phyloP scores from a whole-genome alignment of 371 early-diverging fungal genomes.

The Lichtheimia ornata region DNA sequence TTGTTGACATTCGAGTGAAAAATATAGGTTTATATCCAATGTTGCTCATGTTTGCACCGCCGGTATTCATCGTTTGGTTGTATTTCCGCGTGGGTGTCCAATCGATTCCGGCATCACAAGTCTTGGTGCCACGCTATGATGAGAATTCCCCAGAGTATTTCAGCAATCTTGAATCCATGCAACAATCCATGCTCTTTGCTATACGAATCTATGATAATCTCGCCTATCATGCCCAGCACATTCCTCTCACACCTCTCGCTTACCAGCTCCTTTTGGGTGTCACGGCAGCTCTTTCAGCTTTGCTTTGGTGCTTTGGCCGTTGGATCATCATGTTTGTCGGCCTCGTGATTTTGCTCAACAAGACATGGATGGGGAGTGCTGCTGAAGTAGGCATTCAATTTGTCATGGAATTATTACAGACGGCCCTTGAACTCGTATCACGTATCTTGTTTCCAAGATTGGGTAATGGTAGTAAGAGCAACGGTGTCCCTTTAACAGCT shows the following conservation, averaged over 20 bases:
- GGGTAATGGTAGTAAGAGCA: no score
- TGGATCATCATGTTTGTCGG: constrained; percentile 19
- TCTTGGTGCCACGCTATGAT: constrained; percentile 36
- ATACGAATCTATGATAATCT: constrained; percentile 43
- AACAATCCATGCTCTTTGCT: constrained; percentile 32
- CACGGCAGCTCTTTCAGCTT: constrained; percentile 1
- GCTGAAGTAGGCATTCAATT: constrained; percentile 14
- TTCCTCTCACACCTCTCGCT: constrained; percentile 16
- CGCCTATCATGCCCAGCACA: constrained; percentile 34
- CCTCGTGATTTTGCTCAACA: constrained; percentile 18
- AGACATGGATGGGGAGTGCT: constrained; percentile 21
- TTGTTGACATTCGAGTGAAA: not conserved
- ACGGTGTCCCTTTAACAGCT: not conserved
- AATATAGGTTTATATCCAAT: constrained; percentile 29
- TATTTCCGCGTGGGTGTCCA: constrained; percentile 24
- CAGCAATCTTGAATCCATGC: constrained; percentile 35
- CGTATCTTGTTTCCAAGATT: not conserved
- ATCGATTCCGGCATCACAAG: constrained; percentile 24
- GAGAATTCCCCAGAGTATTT: constrained; percentile 39
- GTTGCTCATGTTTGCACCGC: constrained; percentile 27
- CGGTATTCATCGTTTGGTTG: constrained; percentile 18
- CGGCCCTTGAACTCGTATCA: constrained; percentile 3
- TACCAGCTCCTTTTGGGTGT: constrained; percentile 20
- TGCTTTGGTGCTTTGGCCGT: constrained; percentile 11
- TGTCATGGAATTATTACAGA: constrained; percentile 9